Evolutionary conservation across 495 filamentous ascomycete species (phyloP).

Genomic region (Halenospora varia): DNA sequence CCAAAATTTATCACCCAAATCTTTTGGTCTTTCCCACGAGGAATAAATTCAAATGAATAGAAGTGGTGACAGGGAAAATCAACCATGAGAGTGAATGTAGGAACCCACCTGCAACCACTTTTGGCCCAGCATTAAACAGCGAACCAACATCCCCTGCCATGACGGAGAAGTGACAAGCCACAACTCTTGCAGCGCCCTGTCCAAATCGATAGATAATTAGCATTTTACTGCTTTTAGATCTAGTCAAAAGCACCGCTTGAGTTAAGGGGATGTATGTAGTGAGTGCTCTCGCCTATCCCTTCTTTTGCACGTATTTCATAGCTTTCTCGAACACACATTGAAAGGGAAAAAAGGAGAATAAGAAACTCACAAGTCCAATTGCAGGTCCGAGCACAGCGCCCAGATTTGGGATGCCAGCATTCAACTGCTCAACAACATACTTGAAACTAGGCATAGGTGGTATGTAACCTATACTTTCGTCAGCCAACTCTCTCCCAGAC

Average conservation of each 20-base stretch:
- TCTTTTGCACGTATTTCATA: too few relatives aligned
- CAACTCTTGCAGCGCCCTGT: conserved; percentile 52
- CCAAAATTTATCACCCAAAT: too few relatives aligned
- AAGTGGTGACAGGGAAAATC: too few relatives aligned
- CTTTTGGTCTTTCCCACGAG: too few relatives aligned
- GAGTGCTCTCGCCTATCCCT: too few relatives aligned
- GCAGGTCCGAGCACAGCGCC: conserved; percentile 60
- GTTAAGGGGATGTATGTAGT: too few relatives aligned
- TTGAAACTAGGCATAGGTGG: conserved; percentile 48
- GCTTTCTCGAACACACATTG: background rate
- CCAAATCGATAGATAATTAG: background rate
- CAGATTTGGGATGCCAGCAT: conserved; percentile 58
- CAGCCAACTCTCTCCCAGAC: too few relatives aligned
- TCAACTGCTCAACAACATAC: conserved; percentile 50
- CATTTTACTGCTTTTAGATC: too few relatives aligned
- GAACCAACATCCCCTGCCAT: conserved; percentile 60
- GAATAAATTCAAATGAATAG: too few relatives aligned
- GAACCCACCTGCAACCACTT: conserved; percentile 48
- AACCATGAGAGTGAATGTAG: conserved; percentile 45
- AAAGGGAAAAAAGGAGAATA: background rate
- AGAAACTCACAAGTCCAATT: conserved; percentile 45
- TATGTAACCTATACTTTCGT: conserved; percentile 43
- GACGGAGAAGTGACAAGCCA: conserved; percentile 60
- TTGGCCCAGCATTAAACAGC: conserved; percentile 60
- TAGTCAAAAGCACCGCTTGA: too few relatives aligned